Evolutionary conservation across 805 yeast genomes (phyloP), one percentile per base, ranked within the genome.

Genomic region (Jamesozyma lodderae): DNA sequence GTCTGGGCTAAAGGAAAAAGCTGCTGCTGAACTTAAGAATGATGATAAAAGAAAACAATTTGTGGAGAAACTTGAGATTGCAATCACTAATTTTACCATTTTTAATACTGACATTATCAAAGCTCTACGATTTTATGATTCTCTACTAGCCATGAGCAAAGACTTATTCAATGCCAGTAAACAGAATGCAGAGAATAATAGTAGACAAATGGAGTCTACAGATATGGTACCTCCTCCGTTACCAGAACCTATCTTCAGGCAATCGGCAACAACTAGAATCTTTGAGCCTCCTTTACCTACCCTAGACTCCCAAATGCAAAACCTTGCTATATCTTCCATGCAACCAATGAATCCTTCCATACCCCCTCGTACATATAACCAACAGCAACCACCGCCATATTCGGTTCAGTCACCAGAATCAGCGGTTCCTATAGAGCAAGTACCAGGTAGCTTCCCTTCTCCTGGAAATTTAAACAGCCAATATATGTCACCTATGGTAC

Each of bases 41-140:
- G 53, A 55, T 60, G 57, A 50, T 37, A 51, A 47, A 39, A 47
- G 58, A 52, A 62, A 51, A 10, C 53, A 49, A 24, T 59, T 65
- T 47, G 68, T 68, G 35, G 64, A 60, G 5, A 62, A 65, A 33
- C 63, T 72, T 40, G 57, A 70, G 36, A 55, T 60, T 6, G 79
- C 86, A 1, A 72, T 69, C 48, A 66, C 70, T 6, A 62, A 64
- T 15, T 86, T 88, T 78, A 66, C 66, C 26, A 69, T 70, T 13
- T 79, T 77, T 47, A 57, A 64, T 10, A 63, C 63, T 6, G 95
- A 94, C 5, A 55, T 75, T 38, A 59, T 63, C 13, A 77, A 75
- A 45, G 94, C 94, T 0, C 48, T 60, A 8, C 68, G 62, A 9
- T 83, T 85, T 52, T 90, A 90, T 57, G 60, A 63, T 6, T 71